A percentile compares a stretch with the other conserved stretches of the same genome.
phyloP scores from a whole-genome alignment of 192 early-diverging fungal species.

The Ramicandelaber brevisporus region DNA sequence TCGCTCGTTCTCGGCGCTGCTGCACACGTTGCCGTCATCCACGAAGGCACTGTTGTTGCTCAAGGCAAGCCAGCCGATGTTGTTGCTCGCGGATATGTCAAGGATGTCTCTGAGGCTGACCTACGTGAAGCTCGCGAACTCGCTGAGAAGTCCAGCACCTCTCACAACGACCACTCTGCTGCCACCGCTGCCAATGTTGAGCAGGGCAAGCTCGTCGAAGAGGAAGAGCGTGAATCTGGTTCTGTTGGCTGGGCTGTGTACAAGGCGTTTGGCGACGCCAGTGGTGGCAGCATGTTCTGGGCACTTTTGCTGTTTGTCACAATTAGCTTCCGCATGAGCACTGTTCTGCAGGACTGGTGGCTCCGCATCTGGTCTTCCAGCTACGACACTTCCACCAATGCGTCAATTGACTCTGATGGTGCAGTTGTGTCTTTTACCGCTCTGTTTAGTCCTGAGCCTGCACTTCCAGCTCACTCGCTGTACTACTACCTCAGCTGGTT shows the following conservation, averaged over 20 bases:
- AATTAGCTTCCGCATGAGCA: slow-evolving; percentile 6
- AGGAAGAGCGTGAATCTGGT: slow-evolving; percentile 60
- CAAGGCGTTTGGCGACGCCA: slow-evolving; percentile 37
- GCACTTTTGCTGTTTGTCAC: slow-evolving; percentile 14
- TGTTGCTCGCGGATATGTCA: slow-evolving; percentile 13
- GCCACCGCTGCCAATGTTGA: slow-evolving; percentile 6
- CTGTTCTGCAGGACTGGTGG: slow-evolving; percentile 19
- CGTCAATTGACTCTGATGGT: background rate
- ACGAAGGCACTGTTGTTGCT: slow-evolving; percentile 25
- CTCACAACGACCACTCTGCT: slow-evolving; percentile 1
- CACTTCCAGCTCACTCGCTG: slow-evolving; percentile 16
- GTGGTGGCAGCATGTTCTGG: slow-evolving; percentile 40
- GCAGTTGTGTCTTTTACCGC: no score
- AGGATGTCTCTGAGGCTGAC: no score
- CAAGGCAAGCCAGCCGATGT: slow-evolving; percentile 21
- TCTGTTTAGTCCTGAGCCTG: no score
- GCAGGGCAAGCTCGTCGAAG: slow-evolving; percentile 38
- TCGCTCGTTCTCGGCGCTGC: slow-evolving; percentile 29
- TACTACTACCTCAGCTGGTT: slow-evolving; percentile 38
- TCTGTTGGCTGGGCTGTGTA: slow-evolving; percentile 53
- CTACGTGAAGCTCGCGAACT: background rate
- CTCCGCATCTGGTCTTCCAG: slow-evolving; percentile 17
- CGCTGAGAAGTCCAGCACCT: slow-evolving; percentile 1
- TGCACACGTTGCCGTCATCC: slow-evolving; percentile 26
- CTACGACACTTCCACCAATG: slow-evolving; percentile 3